These are phyloP conservation scores for Citeromyces hawaiiensis DNA, from an alignment of 1,139 yeast species.

Conservation along the genomic window DNA sequence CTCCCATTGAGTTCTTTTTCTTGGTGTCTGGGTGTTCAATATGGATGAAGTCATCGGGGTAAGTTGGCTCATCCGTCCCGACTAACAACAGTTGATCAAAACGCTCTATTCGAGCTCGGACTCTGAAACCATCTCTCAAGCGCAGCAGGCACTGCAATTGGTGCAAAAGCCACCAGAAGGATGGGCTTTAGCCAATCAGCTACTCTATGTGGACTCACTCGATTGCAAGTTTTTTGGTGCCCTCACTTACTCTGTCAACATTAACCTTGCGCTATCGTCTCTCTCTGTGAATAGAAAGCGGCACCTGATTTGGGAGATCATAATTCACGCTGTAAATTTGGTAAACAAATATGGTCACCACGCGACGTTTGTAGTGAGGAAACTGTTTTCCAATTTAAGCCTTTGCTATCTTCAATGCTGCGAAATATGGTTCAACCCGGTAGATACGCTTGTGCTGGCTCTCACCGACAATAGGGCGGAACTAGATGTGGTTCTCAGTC, in stretches of 20 bases:
- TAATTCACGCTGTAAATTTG: conserved; percentile 6
- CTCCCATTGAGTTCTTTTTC: background rate
- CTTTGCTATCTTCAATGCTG: conserved; percentile 28
- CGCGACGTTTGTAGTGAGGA: conserved; percentile 20
- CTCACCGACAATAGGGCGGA: background rate
- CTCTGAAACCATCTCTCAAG: conserved; percentile 25
- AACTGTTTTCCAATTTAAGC: conserved; percentile 40
- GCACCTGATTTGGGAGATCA: conserved; percentile 3
- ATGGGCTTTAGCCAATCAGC: conserved; percentile 30
- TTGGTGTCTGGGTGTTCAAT: background rate
- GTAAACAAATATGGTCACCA: conserved; percentile 9
- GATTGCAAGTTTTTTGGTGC: conserved; percentile 66
- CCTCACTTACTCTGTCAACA: conserved; percentile 47
- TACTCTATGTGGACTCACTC: conserved; percentile 26
- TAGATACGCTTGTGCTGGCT: conserved; percentile 14
- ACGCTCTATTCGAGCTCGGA: conserved; percentile 25
- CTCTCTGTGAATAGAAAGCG: conserved; percentile 5
- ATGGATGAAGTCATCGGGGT: conserved; percentile 4
- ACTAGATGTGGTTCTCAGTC: background rate
- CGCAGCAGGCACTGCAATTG: conserved; percentile 38
- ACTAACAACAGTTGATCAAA: conserved; percentile 16
- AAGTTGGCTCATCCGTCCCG: background rate
- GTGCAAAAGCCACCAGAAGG: conserved; percentile 44
- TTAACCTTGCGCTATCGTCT: conserved; percentile 17
- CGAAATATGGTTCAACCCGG: conserved; percentile 25